Evolutionary conservation across 1,284 basidiomycete species (phyloP).

Genomic region (Anthracocystis panici-leucophaei): DNA sequence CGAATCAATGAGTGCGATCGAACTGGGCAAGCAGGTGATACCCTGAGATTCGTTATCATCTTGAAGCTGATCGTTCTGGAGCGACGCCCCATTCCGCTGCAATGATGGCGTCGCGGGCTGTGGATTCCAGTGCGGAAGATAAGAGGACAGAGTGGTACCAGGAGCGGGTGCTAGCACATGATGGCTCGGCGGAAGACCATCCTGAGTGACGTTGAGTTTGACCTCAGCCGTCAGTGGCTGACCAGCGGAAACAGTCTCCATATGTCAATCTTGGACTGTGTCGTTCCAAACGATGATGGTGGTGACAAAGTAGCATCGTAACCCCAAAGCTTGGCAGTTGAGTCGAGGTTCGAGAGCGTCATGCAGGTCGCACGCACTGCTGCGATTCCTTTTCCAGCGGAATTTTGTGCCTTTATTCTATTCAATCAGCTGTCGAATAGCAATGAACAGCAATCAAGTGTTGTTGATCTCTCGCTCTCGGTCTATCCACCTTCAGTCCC

Average conservation of each 20-base stretch:
- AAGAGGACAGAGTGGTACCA: constrained; percentile 48
- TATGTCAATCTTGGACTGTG: background rate
- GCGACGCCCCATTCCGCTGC: background rate
- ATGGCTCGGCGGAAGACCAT: constrained; percentile 36
- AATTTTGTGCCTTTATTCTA: background rate
- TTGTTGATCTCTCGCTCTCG: background rate
- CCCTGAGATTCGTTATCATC: background rate
- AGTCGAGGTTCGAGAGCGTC: background rate
- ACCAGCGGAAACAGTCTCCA: background rate
- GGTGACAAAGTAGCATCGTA: background rate
- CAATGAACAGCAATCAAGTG: background rate
- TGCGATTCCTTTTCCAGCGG: background rate
- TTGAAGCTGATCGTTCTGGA: constrained; percentile 2
- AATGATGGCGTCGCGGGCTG: constrained; percentile 14
- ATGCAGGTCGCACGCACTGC: background rate
- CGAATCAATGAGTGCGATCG: constrained; percentile 29
- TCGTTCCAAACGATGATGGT: constrained; percentile 1
- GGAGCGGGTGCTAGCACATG: constrained; percentile 51
- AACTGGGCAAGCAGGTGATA: constrained; percentile 30
- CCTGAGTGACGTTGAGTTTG: constrained; percentile 19
- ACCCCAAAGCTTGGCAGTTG: background rate
- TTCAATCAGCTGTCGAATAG: background rate
- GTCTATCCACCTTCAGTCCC: background rate
- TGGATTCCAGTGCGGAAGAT: constrained; percentile 45
- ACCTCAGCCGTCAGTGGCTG: constrained; percentile 19